Base-by-base conservation (phyloP, 2,329 filamentous ascomycete species). In the Trichoderma asperellum region DNA sequence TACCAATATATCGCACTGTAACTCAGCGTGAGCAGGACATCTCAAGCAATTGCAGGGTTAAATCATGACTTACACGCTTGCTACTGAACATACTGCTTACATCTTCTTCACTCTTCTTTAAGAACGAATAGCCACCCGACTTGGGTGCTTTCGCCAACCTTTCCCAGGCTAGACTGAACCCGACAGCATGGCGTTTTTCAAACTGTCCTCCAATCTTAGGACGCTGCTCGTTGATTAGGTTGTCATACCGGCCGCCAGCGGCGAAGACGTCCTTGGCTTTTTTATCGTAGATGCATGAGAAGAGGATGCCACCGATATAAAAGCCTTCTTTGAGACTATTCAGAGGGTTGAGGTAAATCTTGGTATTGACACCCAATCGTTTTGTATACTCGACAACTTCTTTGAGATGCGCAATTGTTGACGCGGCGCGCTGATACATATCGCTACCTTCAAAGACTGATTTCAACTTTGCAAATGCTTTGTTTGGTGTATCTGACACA, bases 211-310 rank as follows among this genome's bases (percentile, higher is more conserved):
- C 84, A 53, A 89, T 87, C 72, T 89, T 91, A 5, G 92, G 92
- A 10, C 90, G 88, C 76, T 96, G 92, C 71, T 96, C 92, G 77
- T 90, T 89, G 72, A 99, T 95, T 24, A 99, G 83, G 59, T 89
- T 89, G 77, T 99, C 96, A 77, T 99, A 99, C 60, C 96, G 89
- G 2, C 96, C 96, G 62, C 96, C 96, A 37, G 94, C 96, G 6
- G 95, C 96, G 76, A 98, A 93, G 0, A 98, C 92, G 73, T 96
- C 91, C 74, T 88, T 90, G 71, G 91, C 87, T 77, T 93, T 96
- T 71, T 88, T 90, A 77, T 98, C 95, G 72, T 94, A 93, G 2
- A 97, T 82, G 75, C 94, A 97, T 71, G 96, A 92, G 77, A 99
- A 98, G 55, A 98, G 83, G 34, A 98, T 84, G 8, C 94, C 94